Evolutionary conservation across 371 early-diverging fungal genomes (phyloP).

Genomic region (Quaeritorhiza haematococci): DNA sequence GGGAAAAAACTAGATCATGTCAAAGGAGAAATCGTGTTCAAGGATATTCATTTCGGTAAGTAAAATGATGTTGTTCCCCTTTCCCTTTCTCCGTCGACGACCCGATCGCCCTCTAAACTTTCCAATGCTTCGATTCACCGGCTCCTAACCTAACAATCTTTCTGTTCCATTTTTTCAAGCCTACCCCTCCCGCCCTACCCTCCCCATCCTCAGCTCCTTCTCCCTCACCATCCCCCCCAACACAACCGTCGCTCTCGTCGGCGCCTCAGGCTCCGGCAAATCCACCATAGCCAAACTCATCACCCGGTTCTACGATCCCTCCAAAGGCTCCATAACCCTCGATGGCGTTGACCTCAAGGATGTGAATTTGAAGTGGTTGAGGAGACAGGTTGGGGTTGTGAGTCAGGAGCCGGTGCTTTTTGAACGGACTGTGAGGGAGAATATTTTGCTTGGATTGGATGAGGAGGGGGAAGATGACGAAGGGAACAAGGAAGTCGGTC

Average conservation of each 20-base stretch:
- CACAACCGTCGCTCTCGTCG: slow-evolving; percentile 49
- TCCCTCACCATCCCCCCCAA: too few species aligned
- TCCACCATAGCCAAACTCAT: slow-evolving; percentile 82
- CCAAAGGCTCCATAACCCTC: slow-evolving; percentile 22
- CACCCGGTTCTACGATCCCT: slow-evolving; percentile 77
- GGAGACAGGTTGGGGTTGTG: slow-evolving; percentile 76
- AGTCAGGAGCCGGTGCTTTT: slow-evolving; percentile 85
- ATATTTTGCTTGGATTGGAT: slow-evolving; percentile 70
- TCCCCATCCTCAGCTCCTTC: neutral
- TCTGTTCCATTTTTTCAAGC: neutral
- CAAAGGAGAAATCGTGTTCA: slow-evolving; percentile 65
- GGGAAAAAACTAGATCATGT: slow-evolving; percentile 52
- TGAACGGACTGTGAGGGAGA: slow-evolving; percentile 73
- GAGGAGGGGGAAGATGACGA: too few species aligned
- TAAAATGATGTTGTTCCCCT: too few species aligned
- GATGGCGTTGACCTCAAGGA: slow-evolving; percentile 37
- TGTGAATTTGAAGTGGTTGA: slow-evolving; percentile 50
- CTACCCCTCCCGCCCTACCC: neutral
- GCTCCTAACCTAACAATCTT: too few species aligned
- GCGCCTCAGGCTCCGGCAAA: slow-evolving; percentile 75
- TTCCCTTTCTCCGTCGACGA: too few species aligned
- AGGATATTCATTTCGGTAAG: slow-evolving; percentile 48
- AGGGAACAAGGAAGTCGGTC: too few species aligned
- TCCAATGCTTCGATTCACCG: too few species aligned
- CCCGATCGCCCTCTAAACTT: too few species aligned